Evolutionary conservation across 169 alveolate species (phyloP).

Genomic region (Eimeria tenella): DNA sequence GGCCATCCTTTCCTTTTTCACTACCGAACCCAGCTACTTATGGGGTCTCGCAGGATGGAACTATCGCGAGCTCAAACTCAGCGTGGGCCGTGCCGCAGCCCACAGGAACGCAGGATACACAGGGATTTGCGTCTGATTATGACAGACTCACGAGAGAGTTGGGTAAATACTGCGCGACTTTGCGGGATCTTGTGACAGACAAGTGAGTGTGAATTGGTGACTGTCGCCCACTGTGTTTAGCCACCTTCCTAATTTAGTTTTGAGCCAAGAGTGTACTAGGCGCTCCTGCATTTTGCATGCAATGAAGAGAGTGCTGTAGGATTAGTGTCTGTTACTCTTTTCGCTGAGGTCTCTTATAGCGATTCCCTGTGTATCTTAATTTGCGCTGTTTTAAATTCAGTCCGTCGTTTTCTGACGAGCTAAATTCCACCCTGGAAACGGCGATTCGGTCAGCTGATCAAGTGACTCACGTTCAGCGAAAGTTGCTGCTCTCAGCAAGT

Average conservation of each 20-base stretch:
- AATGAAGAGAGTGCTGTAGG: too few relatives aligned
- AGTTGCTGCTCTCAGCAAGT: conserved; percentile 10
- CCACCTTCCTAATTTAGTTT: too few relatives aligned
- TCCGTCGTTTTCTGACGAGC: conserved; percentile 42
- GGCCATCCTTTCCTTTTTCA: conserved; percentile 23
- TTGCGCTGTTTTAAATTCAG: background rate
- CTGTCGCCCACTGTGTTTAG: background rate
- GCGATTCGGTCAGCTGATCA: conserved; percentile 59
- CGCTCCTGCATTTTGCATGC: too few relatives aligned
- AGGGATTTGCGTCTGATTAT: conserved; percentile 63
- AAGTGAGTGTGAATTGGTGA: background rate
- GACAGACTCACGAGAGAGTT: conserved; percentile 72
- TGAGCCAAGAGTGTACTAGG: too few relatives aligned
- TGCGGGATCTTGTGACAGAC: conserved; percentile 43
- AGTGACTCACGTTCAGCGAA: conserved; percentile 46
- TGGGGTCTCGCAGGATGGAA: background rate
- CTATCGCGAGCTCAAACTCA: background rate
- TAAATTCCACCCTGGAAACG: conserved; percentile 33
- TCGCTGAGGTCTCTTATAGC: too few relatives aligned
- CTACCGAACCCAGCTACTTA: conserved; percentile 13
- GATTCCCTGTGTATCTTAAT: too few relatives aligned
- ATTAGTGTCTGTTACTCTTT: too few relatives aligned
- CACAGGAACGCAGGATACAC: conserved; percentile 12
- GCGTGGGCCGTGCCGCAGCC: background rate
- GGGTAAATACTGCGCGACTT: conserved; percentile 16